Conservation (phyloP, 371 early-diverging fungal species). For the Haplosporangium sp. region DNA sequence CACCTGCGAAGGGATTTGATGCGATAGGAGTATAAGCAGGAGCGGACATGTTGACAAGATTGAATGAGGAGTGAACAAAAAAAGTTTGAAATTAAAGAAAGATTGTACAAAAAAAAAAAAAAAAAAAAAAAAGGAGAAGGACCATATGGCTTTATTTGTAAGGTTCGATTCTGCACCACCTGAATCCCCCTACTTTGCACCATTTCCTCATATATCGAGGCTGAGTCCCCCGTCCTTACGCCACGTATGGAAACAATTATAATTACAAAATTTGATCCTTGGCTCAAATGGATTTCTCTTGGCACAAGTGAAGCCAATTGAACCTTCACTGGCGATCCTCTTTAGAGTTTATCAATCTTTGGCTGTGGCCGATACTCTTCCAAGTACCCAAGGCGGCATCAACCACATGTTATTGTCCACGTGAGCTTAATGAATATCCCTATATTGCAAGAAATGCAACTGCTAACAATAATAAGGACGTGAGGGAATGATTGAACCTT, state of each 20-base stretch:
- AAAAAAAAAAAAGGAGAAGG: background rate
- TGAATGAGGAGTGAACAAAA: background rate
- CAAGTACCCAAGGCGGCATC: too few species aligned
- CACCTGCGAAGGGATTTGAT: slow-evolving; percentile 47
- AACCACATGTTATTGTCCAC: too few species aligned
- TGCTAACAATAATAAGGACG: background rate
- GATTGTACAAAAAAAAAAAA: background rate
- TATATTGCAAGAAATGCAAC: too few species aligned
- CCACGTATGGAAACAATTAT: background rate
- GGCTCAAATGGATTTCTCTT: too few species aligned
- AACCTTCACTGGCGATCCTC: too few species aligned
- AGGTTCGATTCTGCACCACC: background rate
- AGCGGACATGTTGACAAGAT: slow-evolving; percentile 28
- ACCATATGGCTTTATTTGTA: background rate
- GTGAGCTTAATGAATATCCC: too few species aligned
- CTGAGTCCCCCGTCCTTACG: background rate
- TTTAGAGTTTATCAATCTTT: too few species aligned
- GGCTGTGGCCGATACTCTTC: too few species aligned
- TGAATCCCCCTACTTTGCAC: background rate
- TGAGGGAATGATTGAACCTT: background rate
- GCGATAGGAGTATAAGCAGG: slow-evolving; percentile 53
- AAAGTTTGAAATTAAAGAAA: background rate
- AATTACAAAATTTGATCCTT: too few species aligned
- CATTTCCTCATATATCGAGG: background rate
- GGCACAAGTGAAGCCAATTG: too few species aligned